Base-by-base conservation (phyloP, 352 stramenopile genomes). In the Phytophthora capsici region DNA sequence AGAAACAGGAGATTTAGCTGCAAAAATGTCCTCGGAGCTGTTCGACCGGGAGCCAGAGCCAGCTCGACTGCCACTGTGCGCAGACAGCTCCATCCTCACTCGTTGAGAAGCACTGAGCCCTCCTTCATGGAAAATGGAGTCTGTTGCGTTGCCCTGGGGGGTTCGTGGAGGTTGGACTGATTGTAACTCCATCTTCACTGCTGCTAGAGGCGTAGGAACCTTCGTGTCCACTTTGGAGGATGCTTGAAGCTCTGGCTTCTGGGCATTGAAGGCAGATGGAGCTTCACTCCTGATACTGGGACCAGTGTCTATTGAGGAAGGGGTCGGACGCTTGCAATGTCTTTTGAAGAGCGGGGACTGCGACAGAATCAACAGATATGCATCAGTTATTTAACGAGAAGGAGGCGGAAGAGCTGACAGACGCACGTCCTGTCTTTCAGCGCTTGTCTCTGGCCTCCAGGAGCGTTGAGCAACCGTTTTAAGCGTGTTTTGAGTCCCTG, bases 71-170 rank as follows among this genome's bases (percentile, higher is more conserved):
- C 37, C 47, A 6, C 43, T 34, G 25, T 66, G 41, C 52, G 26
- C 37, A 0, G 80, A 80, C 1, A 88, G 51, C 28, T 83, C 84
- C 40, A 89, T 69, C 1, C 84, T 78, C 23, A 89, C 78, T 3
- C 81, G 75, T 69, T 92, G 78, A 8, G 80, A 78, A 13, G 81
- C 79, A 43, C 75, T 90, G 10, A 90, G 61, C 1, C 66, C 65
- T 6, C 56, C 46, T 10, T 75, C 63, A 20, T 76, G 52, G 17
- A 64, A 63, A 13, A 56, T 50, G 2, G 63, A 49, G 46, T 84
- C 77, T 7, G n/a, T 69, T 1, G 64, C 71, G 4, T 48, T 69
- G 6, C 71, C 71, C 3, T 74, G 68, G 6, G 76, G 78, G 0
- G 82, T 89, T 48, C 86, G 87, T 4, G 78, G 82, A 9, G 74